phyloP scores from a whole-genome alignment of 768 basidiomycete genomes.

The Lentinula guzmanii region DNA sequence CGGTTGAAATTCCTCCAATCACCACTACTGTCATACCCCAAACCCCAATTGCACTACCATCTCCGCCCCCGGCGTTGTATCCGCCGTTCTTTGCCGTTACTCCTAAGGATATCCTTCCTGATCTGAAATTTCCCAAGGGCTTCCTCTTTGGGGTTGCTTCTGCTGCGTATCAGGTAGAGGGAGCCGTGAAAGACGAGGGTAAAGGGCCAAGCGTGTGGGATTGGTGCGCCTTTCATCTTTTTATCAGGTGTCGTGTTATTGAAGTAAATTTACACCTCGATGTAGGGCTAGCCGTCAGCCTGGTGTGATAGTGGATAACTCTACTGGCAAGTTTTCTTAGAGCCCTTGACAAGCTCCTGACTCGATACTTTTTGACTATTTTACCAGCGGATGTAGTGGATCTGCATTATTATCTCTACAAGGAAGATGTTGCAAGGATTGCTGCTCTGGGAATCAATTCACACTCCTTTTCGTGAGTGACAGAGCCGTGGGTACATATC shows the following conservation, averaged over 20 bases:
- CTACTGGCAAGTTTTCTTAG: conserved; percentile 26
- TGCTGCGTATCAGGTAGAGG: conserved; percentile 49
- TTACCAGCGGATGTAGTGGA: conserved; percentile 38
- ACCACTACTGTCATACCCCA: conserved; percentile 36
- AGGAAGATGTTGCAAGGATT: conserved; percentile 43
- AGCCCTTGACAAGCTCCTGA: background rate
- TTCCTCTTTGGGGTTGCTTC: conserved; percentile 50
- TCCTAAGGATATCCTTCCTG: conserved; percentile 36
- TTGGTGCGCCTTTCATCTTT: conserved; percentile 16
- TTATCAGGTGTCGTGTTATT: background rate
- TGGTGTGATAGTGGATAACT: conserved; percentile 33
- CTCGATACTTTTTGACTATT: background rate
- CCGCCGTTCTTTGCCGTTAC: conserved; percentile 39
- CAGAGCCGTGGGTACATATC: background rate
- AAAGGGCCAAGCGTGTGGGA: conserved; percentile 46
- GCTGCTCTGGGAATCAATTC: conserved; percentile 46
- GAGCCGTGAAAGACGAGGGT: conserved; percentile 42
- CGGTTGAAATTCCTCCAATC: conserved; percentile 37
- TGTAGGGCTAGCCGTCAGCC: conserved; percentile 35
- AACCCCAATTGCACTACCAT: conserved; percentile 32
- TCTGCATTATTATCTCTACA: conserved; percentile 47
- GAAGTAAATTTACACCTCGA: background rate
- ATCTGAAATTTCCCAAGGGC: conserved; percentile 37
- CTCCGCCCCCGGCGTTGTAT: conserved; percentile 38
- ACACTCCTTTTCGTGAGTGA: conserved; percentile 43